phyloP scores from a whole-genome alignment of 768 basidiomycete genomes.

The Termitomyces sp. region DNA sequence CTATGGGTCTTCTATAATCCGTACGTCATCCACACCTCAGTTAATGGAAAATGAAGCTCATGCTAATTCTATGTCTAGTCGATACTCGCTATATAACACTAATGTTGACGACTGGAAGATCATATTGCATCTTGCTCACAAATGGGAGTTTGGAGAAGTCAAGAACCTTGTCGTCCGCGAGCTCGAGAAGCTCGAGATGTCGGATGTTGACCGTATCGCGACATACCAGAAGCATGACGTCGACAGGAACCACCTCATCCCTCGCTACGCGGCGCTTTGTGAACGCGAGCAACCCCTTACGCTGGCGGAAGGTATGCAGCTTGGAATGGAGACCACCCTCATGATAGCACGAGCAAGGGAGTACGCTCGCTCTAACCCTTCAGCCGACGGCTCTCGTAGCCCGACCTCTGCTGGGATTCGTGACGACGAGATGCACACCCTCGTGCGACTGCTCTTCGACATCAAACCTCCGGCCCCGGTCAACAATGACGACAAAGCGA shows the following conservation, averaged over 20 bases:
- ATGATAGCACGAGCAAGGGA: conserved; percentile 52
- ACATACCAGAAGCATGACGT: conserved; percentile 53
- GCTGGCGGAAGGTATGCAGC: conserved; percentile 48
- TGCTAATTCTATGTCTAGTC: conserved; percentile 28
- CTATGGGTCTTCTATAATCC: conserved; percentile 58
- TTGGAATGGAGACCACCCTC: conserved; percentile 52
- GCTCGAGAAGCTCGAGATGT: conserved; percentile 43
- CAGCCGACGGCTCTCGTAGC: conserved; percentile 13
- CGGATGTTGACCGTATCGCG: conserved; percentile 49
- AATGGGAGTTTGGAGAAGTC: conserved; percentile 56
- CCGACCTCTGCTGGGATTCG: conserved; percentile 10
- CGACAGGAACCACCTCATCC: conserved; percentile 43
- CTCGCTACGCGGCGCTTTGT: conserved; percentile 54
- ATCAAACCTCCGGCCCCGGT: not conserved
- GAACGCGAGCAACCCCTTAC: conserved; percentile 47
- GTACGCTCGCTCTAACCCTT: conserved; percentile 28
- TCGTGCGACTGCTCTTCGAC: conserved; percentile 13
- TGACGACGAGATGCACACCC: conserved; percentile 12
- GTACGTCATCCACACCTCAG: conserved; percentile 26
- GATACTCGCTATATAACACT: conserved; percentile 54
- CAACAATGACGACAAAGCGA: not conserved
- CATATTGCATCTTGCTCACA: conserved; percentile 54
- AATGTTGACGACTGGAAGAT: conserved; percentile 50
- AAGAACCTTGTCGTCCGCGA: conserved; percentile 57
- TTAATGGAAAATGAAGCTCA: not conserved